Percentiles rank a stretch among this genome's conserved stretches.
Evolutionary conservation across 176 grass and related monocot species (phyloP).

Genomic region (Neostapfia colusana): DNA sequence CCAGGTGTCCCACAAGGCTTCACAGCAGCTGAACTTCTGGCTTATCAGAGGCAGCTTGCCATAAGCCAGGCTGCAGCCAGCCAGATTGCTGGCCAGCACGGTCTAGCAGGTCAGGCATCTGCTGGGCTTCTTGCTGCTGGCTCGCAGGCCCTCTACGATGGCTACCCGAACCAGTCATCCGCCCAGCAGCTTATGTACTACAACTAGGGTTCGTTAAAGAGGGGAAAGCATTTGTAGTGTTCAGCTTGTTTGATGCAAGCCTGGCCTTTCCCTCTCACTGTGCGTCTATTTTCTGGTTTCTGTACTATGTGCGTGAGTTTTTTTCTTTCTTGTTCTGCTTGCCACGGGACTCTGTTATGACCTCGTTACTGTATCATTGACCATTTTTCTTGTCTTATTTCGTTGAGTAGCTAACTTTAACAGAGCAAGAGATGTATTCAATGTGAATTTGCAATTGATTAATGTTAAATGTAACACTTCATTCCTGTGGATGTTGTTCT

Average conservation of each 20-base stretch:
- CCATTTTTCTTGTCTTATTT: slow-evolving; percentile 40
- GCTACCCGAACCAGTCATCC: slow-evolving; percentile 67
- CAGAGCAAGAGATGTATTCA: slow-evolving; percentile 54
- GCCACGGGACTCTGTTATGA: slow-evolving; percentile 38
- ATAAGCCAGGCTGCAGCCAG: slow-evolving; percentile 60
- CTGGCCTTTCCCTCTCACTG: slow-evolving; percentile 15
- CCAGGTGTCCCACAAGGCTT: slow-evolving; percentile 61
- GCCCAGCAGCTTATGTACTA: slow-evolving; percentile 82
- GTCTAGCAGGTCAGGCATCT: slow-evolving; percentile 63
- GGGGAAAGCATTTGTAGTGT: slow-evolving; percentile 52
- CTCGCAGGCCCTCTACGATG: slow-evolving; percentile 67
- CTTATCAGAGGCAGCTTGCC: slow-evolving; percentile 75
- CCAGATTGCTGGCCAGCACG: slow-evolving; percentile 62
- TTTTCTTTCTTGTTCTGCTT: slow-evolving; percentile 13
- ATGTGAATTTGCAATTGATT: slow-evolving; percentile 54
- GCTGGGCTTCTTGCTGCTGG: slow-evolving; percentile 61
- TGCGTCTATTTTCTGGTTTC: slow-evolving; percentile 39
- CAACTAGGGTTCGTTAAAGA: slow-evolving; percentile 58
- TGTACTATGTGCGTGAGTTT: slow-evolving; percentile 55
- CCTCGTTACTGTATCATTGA: slow-evolving; percentile 44
- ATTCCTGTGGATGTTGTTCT: too few species aligned
- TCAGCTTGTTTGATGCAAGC: slow-evolving; percentile 55
- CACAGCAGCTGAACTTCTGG: slow-evolving; percentile 58
- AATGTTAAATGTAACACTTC: slow-evolving; percentile 40
- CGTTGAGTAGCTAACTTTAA: slow-evolving; percentile 44